phyloP scores from a whole-genome alignment of 2,329 filamentous ascomycete genomes.

The Sporothrix mexicana region DNA sequence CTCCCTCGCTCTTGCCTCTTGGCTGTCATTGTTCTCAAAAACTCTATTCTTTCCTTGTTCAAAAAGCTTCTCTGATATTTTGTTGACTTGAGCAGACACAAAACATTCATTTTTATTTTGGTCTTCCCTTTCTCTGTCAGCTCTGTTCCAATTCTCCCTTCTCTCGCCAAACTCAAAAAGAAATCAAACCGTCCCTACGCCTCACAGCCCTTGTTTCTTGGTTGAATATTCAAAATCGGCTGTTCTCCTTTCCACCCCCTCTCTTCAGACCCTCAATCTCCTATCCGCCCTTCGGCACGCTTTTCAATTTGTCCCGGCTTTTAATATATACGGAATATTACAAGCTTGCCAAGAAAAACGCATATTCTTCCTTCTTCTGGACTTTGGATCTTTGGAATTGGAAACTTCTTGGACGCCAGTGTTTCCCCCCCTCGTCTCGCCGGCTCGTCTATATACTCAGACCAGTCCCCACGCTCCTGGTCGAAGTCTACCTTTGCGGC shows the following conservation, averaged over 20 bases:
- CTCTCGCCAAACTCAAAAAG: neutral
- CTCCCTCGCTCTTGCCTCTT: constrained; percentile 15
- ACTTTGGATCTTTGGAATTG: neutral
- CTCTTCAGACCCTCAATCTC: constrained; percentile 15
- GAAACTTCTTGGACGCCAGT: neutral
- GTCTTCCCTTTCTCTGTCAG: neutral
- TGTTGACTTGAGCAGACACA: neutral
- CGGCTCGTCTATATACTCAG: neutral
- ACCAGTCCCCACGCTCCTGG: neutral
- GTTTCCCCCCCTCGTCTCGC: constrained; percentile 9
- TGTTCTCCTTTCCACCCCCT: neutral
- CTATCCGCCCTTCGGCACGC: constrained; percentile 16
- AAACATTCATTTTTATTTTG: constrained; percentile 15
- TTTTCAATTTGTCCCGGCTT: constrained; percentile 8
- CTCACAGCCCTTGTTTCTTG: neutral
- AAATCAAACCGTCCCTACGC: neutral
- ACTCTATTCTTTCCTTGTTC: neutral
- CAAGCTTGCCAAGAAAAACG: constrained; percentile 3
- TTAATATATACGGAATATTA: constrained; percentile 27
- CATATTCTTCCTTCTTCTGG: neutral
- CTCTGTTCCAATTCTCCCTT: neutral
- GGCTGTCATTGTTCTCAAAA: neutral
- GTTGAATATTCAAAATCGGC: neutral
- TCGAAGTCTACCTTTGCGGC: constrained; percentile 3
- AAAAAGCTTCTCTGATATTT: neutral